Conservation (phyloP, 2,329 filamentous ascomycete genomes). For the Tolypocladium pustulatum region DNA sequence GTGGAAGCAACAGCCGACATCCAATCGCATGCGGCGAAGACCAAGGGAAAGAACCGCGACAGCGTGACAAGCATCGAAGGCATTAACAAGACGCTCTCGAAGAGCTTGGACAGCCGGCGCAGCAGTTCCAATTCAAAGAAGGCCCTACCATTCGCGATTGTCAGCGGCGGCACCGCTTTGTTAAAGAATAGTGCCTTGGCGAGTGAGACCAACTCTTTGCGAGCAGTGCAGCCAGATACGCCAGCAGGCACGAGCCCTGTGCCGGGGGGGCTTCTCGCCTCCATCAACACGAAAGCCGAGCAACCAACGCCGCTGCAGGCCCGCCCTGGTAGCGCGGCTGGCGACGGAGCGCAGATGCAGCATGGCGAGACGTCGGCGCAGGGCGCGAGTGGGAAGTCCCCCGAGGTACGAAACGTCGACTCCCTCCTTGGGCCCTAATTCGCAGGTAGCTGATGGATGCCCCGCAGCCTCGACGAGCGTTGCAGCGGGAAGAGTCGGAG, state of each 20-base stretch:
- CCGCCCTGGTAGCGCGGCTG: conserved; percentile 1
- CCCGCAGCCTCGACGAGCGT: conserved; percentile 13
- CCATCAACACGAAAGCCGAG: conserved; percentile 10
- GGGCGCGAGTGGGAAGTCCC: conserved; percentile 12
- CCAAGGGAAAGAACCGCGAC: conserved; percentile 33
- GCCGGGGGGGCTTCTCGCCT: conserved; percentile 17
- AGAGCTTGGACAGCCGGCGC: conserved; percentile 81
- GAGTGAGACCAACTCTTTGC: conserved; percentile 49
- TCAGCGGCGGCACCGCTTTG: conserved; percentile 24
- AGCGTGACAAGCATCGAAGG: conserved; percentile 53
- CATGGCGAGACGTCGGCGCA: conserved; percentile 15
- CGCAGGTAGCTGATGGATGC: conserved; percentile 18
- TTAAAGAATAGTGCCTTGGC: conserved; percentile 41
- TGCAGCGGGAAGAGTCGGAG: conserved; percentile 29
- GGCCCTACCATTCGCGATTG: conserved; percentile 45
- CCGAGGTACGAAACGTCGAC: conserved; percentile 47
- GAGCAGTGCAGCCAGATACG: conserved; percentile 34
- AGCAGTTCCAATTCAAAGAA: conserved; percentile 82
- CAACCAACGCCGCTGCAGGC: conserved; percentile 6
- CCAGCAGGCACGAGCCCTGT: conserved; percentile 29
- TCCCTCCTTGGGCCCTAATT: conserved; percentile 35
- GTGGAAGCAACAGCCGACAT: conserved; percentile 77
- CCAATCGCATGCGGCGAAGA: conserved; percentile 35
- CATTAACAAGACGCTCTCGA: conserved; percentile 69
- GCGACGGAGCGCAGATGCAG: conserved; percentile 6